Evolutionary conservation across 2,329 filamentous ascomycete species (phyloP).

Genomic region (Alternaria burnsii): DNA sequence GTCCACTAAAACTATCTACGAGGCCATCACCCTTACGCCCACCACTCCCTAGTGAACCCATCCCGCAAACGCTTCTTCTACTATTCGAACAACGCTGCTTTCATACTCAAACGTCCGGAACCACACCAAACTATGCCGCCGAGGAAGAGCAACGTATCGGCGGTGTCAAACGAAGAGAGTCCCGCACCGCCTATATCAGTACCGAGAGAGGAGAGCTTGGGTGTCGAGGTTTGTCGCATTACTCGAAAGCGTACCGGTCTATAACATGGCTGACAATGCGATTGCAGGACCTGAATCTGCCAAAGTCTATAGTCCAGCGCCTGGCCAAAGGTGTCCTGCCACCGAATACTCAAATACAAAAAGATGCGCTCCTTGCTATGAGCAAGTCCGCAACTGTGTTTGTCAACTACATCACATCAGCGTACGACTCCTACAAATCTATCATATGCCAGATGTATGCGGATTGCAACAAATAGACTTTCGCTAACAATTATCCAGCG

Average conservation of each 20-base stretch:
- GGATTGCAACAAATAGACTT: background rate
- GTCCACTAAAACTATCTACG: conserved; percentile 26
- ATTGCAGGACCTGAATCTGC: conserved; percentile 71
- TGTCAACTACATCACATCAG: conserved; percentile 78
- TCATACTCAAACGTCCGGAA: background rate
- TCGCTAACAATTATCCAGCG: conserved; percentile 58
- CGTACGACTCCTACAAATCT: conserved; percentile 61
- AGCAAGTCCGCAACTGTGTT: conserved; percentile 85
- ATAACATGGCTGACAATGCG: background rate
- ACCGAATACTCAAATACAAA: conserved; percentile 83
- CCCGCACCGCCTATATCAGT: conserved; percentile 30
- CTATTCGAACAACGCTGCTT: background rate
- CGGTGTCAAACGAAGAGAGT: conserved; percentile 50
- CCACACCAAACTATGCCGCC: conserved; percentile 52
- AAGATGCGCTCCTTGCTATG: conserved; percentile 80
- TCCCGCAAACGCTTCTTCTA: conserved; percentile 7
- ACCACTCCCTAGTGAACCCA: conserved; percentile 12
- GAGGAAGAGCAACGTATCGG: conserved; percentile 58
- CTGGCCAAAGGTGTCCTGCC: conserved; percentile 82
- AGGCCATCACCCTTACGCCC: conserved; percentile 21
- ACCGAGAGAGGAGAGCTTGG: conserved; percentile 52
- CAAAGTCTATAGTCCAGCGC: conserved; percentile 81
- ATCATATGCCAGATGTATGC: background rate
- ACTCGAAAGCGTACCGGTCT: background rate
- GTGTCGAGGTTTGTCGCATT: conserved; percentile 53